These are phyloP conservation scores for Penicillium canescens DNA, from an alignment of 495 filamentous ascomycete species.

Conservation along the genomic window DNA sequence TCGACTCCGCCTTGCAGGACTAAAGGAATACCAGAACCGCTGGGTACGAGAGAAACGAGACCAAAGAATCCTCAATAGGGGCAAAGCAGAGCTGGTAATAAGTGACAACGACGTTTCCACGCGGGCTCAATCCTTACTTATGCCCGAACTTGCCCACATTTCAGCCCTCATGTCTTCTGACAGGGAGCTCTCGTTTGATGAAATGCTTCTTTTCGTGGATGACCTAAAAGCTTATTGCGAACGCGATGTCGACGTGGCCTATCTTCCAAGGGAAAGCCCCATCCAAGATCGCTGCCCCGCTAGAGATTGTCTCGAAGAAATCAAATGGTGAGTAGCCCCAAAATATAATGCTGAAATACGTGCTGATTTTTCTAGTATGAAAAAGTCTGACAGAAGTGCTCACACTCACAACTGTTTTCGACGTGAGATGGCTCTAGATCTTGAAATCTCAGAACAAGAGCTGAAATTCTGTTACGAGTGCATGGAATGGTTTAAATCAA, in stretches of 20 bases:
- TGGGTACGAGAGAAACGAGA: constrained; percentile 18
- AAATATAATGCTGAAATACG: constrained; percentile 8
- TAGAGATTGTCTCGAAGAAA: constrained; percentile 10
- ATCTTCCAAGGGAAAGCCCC: constrained; percentile 19
- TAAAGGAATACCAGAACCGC: constrained; percentile 18
- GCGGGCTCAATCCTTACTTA: constrained; percentile 18
- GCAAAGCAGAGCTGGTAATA: constrained; percentile 15
- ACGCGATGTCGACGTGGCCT: constrained; percentile 21
- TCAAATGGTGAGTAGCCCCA: constrained; percentile 9
- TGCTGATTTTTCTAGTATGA: constrained; percentile 15
- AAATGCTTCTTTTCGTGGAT: constrained; percentile 23
- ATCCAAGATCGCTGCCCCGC: constrained; percentile 16
- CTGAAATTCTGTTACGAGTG: constrained; percentile 23
- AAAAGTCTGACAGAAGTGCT: constrained; percentile 18
- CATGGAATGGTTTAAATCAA: constrained; percentile 13
- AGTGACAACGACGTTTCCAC: constrained; percentile 14
- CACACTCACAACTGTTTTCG: constrained; percentile 17
- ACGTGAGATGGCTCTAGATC: constrained; percentile 7
- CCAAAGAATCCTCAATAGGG: constrained; percentile 16
- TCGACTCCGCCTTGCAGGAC: constrained; percentile 10
- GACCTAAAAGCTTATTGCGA: constrained; percentile 18
- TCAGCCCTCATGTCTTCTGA: constrained; percentile 18
- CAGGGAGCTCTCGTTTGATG: constrained; percentile 17
- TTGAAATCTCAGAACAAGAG: constrained; percentile 10
- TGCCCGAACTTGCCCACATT: constrained; percentile 18